These are phyloP conservation scores for Aegilops longissima DNA, from an alignment of 176 grass and related monocot species.

Conservation along the genomic window DNA sequence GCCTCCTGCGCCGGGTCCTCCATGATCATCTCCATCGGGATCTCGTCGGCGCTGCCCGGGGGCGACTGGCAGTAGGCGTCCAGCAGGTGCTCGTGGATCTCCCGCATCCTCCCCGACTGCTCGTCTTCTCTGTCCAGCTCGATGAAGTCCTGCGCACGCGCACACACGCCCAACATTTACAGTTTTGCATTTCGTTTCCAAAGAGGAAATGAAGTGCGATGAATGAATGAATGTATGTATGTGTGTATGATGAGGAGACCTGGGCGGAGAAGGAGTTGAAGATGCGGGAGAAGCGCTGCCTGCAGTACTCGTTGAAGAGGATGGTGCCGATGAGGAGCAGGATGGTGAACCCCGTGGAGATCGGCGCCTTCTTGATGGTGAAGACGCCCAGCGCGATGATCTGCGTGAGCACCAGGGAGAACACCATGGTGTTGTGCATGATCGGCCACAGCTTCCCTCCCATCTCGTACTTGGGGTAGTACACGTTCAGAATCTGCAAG, in stretches of 20 bases:
- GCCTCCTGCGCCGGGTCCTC: slow-evolving; percentile 44
- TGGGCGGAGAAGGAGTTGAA: slow-evolving; percentile 75
- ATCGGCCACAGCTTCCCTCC: slow-evolving; percentile 83
- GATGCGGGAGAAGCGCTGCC: slow-evolving; percentile 64
- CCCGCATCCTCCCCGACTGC: slow-evolving; percentile 65
- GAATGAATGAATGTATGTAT: not conserved
- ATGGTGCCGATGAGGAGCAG: slow-evolving; percentile 63
- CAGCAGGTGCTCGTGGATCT: slow-evolving; percentile 80
- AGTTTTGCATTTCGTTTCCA: too few relatives aligned
- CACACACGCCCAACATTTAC: not conserved
- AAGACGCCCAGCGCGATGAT: slow-evolving; percentile 79
- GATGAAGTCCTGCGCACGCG: slow-evolving; percentile 66
- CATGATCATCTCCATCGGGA: slow-evolving; percentile 22
- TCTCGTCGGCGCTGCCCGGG: not conserved
- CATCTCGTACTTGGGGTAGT: slow-evolving; percentile 80
- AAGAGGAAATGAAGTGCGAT: not conserved
- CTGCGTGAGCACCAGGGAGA: slow-evolving; percentile 76
- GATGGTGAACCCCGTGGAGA: slow-evolving; percentile 59
- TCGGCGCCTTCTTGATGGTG: slow-evolving; percentile 55
- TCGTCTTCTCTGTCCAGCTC: slow-evolving; percentile 92
- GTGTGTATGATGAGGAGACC: slow-evolving; percentile 31
- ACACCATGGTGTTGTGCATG: slow-evolving; percentile 85
- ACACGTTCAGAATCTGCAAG: slow-evolving; percentile 83
- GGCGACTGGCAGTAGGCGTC: slow-evolving; percentile 60
- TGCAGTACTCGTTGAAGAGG: slow-evolving; percentile 86